Percentiles rank a stretch among this genome's conserved stretches.
Evolutionary conservation across 192 early-diverging fungal genomes (phyloP).

Genomic region (Linnemannia schmuckeri): DNA sequence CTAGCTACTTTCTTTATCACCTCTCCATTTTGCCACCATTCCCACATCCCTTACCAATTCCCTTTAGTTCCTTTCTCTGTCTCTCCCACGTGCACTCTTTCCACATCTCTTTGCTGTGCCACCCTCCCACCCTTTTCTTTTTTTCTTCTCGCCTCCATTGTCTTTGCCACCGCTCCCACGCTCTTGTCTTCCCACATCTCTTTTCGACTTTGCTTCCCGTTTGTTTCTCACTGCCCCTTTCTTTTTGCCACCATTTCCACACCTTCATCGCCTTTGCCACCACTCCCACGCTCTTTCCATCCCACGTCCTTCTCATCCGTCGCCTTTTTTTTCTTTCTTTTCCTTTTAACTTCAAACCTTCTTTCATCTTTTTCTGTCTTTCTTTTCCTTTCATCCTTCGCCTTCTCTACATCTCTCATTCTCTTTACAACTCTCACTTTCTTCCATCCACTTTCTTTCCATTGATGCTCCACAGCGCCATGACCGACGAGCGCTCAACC

Average conservation of each 20-base stretch:
- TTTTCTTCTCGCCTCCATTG: slow-evolving; percentile 17
- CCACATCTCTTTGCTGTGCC: too few relatives aligned
- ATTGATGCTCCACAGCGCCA: slow-evolving; percentile 12
- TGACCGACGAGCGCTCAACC: slow-evolving; percentile 11
- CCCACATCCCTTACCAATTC: slow-evolving; percentile 12
- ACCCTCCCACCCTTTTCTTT: not conserved
- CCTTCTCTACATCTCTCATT: not conserved
- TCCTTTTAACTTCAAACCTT: not conserved
- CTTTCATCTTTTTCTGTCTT: not conserved
- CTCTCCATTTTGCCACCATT: not conserved
- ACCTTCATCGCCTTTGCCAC: slow-evolving; percentile 12
- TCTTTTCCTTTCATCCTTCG: not conserved
- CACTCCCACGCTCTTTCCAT: not conserved
- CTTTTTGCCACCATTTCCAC: slow-evolving; percentile 8
- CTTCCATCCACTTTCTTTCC: slow-evolving; percentile 6
- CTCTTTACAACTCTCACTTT: slow-evolving; percentile 5
- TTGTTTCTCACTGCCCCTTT: not conserved
- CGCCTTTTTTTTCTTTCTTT: not conserved
- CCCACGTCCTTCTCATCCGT: not conserved
- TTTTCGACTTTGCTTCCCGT: not conserved
- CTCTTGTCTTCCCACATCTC: too few relatives aligned
- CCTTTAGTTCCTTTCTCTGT: too few relatives aligned
- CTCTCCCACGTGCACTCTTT: too few relatives aligned
- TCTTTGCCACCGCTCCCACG: slow-evolving; percentile 16
- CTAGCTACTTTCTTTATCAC: too few relatives aligned